phyloP scores from a whole-genome alignment of 1,284 basidiomycete species.

The Puccinia coronata region DNA sequence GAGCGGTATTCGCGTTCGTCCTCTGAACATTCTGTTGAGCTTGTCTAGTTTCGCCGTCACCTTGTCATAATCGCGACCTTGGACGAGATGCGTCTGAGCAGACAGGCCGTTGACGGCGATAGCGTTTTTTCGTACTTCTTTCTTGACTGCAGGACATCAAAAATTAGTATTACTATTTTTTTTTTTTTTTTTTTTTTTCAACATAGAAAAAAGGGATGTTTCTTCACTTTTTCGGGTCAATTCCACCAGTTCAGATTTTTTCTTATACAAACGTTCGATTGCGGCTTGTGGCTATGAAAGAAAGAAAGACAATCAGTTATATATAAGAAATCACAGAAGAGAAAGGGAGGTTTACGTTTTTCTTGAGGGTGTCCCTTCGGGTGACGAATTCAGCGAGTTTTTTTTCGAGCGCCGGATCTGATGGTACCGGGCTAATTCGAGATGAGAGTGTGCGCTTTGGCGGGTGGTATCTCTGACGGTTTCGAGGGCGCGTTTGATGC shows the following conservation, averaged over 20 bases:
- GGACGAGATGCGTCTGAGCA: slow-evolving; percentile 86
- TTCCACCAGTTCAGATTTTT: slow-evolving; percentile 77
- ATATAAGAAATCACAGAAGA: background rate
- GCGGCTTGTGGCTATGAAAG: slow-evolving; percentile 65
- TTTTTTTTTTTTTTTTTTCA: background rate
- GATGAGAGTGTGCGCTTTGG: slow-evolving; percentile 72
- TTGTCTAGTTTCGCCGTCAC: slow-evolving; percentile 82
- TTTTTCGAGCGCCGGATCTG: slow-evolving; percentile 73
- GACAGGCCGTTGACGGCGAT: slow-evolving; percentile 93
- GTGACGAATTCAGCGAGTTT: slow-evolving; percentile 56
- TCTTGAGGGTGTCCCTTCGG: slow-evolving; percentile 54
- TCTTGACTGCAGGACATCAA: slow-evolving; percentile 65
- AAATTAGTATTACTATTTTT: background rate
- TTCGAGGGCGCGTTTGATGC: slow-evolving; percentile 75
- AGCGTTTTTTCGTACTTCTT: slow-evolving; percentile 94
- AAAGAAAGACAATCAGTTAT: background rate
- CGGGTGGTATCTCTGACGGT: slow-evolving; percentile 80
- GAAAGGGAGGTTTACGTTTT: slow-evolving; percentile 50
- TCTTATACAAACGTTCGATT: slow-evolving; percentile 85
- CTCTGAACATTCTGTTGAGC: slow-evolving; percentile 81
- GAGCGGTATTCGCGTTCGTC: slow-evolving; percentile 83
- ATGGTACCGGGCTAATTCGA: slow-evolving; percentile 73
- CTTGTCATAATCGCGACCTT: slow-evolving; percentile 92
- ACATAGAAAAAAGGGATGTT: background rate
- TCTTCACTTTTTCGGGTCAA: slow-evolving; percentile 71